These are phyloP conservation scores for Aspergillus floridensis DNA, from an alignment of 2,329 filamentous ascomycete species.

Conservation along the genomic window DNA sequence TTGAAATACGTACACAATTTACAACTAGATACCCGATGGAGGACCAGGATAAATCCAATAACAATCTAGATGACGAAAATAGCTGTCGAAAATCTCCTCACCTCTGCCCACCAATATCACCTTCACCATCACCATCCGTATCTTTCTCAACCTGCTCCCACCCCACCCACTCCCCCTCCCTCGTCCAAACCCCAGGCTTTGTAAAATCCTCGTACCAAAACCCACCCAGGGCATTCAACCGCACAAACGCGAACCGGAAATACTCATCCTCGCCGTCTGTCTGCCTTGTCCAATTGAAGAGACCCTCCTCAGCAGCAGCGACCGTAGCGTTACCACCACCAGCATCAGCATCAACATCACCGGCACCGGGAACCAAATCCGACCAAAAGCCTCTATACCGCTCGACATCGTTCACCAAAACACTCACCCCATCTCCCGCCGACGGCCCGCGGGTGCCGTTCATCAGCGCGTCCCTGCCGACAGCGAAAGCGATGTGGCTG, in stretches of 20 bases:
- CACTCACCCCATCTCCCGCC: slow-evolving; percentile 53
- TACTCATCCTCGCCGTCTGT: slow-evolving; percentile 35
- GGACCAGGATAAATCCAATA: too few relatives aligned
- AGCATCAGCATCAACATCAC: too few relatives aligned
- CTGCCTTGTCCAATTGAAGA: slow-evolving; percentile 38
- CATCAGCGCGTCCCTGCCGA: not conserved
- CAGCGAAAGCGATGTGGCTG: slow-evolving; percentile 33
- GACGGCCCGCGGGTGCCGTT: slow-evolving; percentile 30
- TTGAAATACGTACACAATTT: too few relatives aligned
- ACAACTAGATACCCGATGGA: too few relatives aligned
- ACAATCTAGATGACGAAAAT: too few relatives aligned
- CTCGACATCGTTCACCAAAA: slow-evolving; percentile 63
- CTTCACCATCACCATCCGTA: not conserved
- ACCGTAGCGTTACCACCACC: too few relatives aligned
- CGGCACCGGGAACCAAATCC: slow-evolving; percentile 18
- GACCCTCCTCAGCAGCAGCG: slow-evolving; percentile 13
- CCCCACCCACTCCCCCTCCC: slow-evolving; percentile 24
- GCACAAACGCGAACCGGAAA: slow-evolving; percentile 45
- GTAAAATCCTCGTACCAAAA: slow-evolving; percentile 44
- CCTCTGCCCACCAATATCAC: not conserved
- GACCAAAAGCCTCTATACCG: slow-evolving; percentile 53
- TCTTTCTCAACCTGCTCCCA: not conserved
- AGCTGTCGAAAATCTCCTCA: too few relatives aligned
- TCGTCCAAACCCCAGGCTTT: slow-evolving; percentile 32
- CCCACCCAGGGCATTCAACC: slow-evolving; percentile 34